Conservation (phyloP, 2,329 filamentous ascomycete genomes). For the Daldinia sp. region DNA sequence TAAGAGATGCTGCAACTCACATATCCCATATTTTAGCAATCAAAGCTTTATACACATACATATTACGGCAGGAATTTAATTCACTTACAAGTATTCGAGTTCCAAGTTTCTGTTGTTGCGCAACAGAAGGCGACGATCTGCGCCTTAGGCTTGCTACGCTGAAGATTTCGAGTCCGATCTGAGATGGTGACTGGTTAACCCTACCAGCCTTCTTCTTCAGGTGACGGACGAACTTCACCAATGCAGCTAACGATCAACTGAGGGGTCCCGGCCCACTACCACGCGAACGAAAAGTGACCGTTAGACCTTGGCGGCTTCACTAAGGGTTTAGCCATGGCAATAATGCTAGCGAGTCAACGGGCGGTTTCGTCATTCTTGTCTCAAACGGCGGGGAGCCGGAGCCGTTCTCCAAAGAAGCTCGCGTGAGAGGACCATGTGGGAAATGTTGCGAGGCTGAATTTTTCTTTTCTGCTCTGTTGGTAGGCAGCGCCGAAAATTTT, state of each 20-base stretch:
- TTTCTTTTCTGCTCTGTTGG: conserved; percentile 16
- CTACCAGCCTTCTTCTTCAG: conserved; percentile 26
- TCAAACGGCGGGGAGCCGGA: conserved; percentile 31
- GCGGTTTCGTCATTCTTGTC: conserved; percentile 35
- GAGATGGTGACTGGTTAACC: conserved; percentile 15
- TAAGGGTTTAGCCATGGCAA: background rate
- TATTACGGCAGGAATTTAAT: background rate
- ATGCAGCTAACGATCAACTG: conserved; percentile 27
- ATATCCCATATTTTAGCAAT: background rate
- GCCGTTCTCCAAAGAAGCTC: conserved; percentile 7
- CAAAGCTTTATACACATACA: background rate
- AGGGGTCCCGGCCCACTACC: conserved; percentile 29
- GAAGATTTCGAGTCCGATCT: conserved; percentile 25
- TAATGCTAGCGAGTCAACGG: conserved; percentile 18
- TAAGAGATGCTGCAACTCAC: background rate
- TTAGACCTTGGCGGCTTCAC: conserved; percentile 27
- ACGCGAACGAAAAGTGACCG: conserved; percentile 29
- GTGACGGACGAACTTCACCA: conserved; percentile 23
- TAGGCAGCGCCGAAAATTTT: background rate
- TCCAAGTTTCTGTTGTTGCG: conserved; percentile 6
- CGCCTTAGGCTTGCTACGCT: conserved; percentile 11
- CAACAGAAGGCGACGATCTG: conserved; percentile 10
- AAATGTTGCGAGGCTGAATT: conserved; percentile 29
- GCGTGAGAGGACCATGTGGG: conserved; percentile 3
- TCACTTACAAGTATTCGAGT: background rate